Conservation (phyloP, 2,329 filamentous ascomycete genomes). For the Hyphodiscus sp. region DNA sequence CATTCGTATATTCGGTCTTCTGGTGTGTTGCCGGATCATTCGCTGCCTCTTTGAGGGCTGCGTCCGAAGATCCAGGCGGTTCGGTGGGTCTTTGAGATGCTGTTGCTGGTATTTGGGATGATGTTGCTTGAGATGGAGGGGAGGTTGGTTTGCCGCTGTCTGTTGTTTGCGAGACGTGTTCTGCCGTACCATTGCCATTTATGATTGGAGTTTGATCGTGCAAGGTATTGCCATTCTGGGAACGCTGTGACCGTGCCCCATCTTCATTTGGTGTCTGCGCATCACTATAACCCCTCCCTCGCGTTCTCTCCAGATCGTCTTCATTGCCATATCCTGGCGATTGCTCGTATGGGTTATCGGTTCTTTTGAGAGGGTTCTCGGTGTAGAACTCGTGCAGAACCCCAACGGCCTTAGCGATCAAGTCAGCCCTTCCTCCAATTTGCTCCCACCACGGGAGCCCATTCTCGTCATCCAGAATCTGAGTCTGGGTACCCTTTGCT, state of each 20-base stretch:
- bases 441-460: slow-evolving; percentile 84
- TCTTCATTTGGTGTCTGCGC: slow-evolving; percentile 10
- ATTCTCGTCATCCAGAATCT: slow-evolving; percentile 66
- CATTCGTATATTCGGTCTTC: slow-evolving; percentile 8
- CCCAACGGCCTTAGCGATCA: slow-evolving; percentile 67
- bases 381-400: slow-evolving; percentile 65
- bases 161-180: slow-evolving; percentile 1
- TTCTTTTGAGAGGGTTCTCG: slow-evolving; percentile 52
- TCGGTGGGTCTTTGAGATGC: neutral
- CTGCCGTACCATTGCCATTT: slow-evolving; percentile 3
- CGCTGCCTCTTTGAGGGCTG: slow-evolving; percentile 20
- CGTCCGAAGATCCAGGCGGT: slow-evolving; percentile 17
- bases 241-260: slow-evolving; percentile 1
- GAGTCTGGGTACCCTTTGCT: slow-evolving; percentile 64
- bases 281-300: slow-evolving; percentile 18
- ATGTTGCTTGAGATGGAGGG: neutral
- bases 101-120: neutral
- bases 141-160: slow-evolving; percentile 3
- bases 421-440: slow-evolving; percentile 62
- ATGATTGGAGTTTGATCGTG: slow-evolving; percentile 1
- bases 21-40: slow-evolving; percentile 25
- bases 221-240: slow-evolving; percentile 7
- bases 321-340: slow-evolving; percentile 18
- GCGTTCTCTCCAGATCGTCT: slow-evolving; percentile 24
- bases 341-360: slow-evolving; percentile 22